Evolutionary conservation across 495 filamentous ascomycete species (phyloP).

Genomic region (Staphylotrichum tortipilum): DNA sequence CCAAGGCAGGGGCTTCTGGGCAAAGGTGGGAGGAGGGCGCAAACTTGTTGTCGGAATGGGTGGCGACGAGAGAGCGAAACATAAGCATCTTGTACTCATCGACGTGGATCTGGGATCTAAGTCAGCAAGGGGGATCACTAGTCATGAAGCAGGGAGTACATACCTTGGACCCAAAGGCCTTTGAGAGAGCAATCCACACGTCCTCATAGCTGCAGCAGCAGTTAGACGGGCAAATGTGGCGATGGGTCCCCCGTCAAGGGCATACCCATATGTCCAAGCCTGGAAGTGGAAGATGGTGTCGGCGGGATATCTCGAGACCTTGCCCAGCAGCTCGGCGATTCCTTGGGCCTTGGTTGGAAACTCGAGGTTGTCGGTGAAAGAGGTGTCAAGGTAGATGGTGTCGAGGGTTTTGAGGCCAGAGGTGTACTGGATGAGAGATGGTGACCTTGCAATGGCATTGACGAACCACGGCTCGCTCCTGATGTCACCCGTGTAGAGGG

Average conservation of each 20-base stretch:
- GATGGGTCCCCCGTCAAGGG: background rate
- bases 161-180: slow-evolving; percentile 58
- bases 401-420: slow-evolving; percentile 58
- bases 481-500: slow-evolving; percentile 91
- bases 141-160: no score
- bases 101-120: slow-evolving; percentile 56
- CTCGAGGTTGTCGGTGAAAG: slow-evolving; percentile 47
- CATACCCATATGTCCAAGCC: slow-evolving; percentile 82
- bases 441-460: slow-evolving; percentile 54
- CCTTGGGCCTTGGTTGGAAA: slow-evolving; percentile 61
- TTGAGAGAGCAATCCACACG: slow-evolving; percentile 77
- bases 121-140: slow-evolving; percentile 4
- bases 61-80: slow-evolving; percentile 55
- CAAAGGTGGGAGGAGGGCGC: slow-evolving; percentile 32
- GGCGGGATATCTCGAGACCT: slow-evolving; percentile 58
- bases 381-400: slow-evolving; percentile 82
- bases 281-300: slow-evolving; percentile 79
- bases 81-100: slow-evolving; percentile 70
- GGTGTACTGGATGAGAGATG: slow-evolving; percentile 66
- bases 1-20: slow-evolving; percentile 56
- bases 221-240: background rate
- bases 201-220: slow-evolving; percentile 56
- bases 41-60: slow-evolving; percentile 22
- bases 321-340: slow-evolving; percentile 60
- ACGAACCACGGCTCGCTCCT: slow-evolving; percentile 57